Base-by-base conservation (phyloP, 495 filamentous ascomycete genomes). In the Penicillium robsamsonii region DNA sequence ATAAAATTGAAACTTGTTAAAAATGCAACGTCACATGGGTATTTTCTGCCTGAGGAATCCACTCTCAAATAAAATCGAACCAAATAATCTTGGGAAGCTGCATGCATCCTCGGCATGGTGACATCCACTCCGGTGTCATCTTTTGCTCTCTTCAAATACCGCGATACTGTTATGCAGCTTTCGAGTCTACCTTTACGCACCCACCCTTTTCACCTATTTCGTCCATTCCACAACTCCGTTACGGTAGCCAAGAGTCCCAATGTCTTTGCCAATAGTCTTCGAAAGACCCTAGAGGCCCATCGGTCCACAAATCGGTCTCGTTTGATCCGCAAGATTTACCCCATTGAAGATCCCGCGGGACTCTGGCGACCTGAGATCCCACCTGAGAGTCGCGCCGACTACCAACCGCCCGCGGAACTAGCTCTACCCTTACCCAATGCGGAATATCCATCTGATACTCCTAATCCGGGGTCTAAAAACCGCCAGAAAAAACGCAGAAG, bases 211-310 rank as follows among this genome's bases (percentile, higher is more conserved):
- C 60, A 62, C 42, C 55, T 53, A 18, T 38, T 55, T 50, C 64
- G 60, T 25, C 35, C 44, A 43, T 46, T 64, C 49, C 65, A 59
- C 35, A 43, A 50, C 54, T 35, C 65, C 24, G 7, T 37, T 31
- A 27, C 46, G 2, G 38, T 41, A 33, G 25, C 27, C 49, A 67
- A 63, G 45, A 62, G 52, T 1, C 54, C 55, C n/a, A 59, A 63
- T 35, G 62, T 77, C 33, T 70, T 70, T 53, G 54, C 68, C 45
- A 67, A 72, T 43, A 75, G 65, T 42, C 72, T 77, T 33, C 59
- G 60, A 31, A 74, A 73, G 50, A 84, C 81, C 3, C 70, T 84
- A 42, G 75, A 79, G 52, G 78, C 79, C 20, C 81, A 84, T 60
- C 79, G 80, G 37, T 61, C 60, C 8, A 62, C 68, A 12, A 84